A percentile compares a stretch with the other conserved stretches of the same genome.
Conservation (phyloP, 2,329 filamentous ascomycete species). For the Talaromyces amestolkiae region DNA sequence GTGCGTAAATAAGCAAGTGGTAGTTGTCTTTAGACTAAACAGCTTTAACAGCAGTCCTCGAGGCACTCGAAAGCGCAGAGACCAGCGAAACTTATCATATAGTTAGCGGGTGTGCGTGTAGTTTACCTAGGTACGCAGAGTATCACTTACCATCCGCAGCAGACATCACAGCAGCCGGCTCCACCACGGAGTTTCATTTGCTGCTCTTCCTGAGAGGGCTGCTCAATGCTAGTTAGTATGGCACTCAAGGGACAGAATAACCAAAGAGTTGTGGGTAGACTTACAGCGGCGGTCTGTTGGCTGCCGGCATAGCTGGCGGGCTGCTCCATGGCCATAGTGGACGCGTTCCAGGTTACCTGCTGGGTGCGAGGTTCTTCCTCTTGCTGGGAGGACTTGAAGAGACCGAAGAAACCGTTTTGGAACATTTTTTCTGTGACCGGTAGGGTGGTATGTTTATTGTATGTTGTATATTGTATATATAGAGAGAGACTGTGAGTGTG, state of each 20-base stretch:
- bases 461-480: not conserved
- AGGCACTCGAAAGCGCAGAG: slow-evolving; percentile 34
- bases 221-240: slow-evolving; percentile 12
- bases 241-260: not conserved
- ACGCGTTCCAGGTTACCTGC: slow-evolving; percentile 31
- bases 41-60: slow-evolving; percentile 32
- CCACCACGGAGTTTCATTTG: slow-evolving; percentile 33
- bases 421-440: slow-evolving; percentile 17
- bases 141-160: slow-evolving; percentile 33
- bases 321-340: slow-evolving; percentile 34
- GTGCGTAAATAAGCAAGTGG: not conserved
- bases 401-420: slow-evolving; percentile 29
- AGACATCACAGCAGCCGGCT: slow-evolving; percentile 29
- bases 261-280: slow-evolving; percentile 2
- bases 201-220: slow-evolving; percentile 29
- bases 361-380: slow-evolving; percentile 22
- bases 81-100: slow-evolving; percentile 27
- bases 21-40: not conserved
- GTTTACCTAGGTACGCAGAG: not conserved
- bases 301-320: slow-evolving; percentile 32
- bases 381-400: slow-evolving; percentile 34
- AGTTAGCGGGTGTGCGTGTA: not conserved
- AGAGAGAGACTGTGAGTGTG: not conserved
- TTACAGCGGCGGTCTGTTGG: slow-evolving; percentile 28
- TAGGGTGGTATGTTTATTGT: not conserved